phyloP scores from a whole-genome alignment of 805 yeast genomes.

The Candida anglica region DNA sequence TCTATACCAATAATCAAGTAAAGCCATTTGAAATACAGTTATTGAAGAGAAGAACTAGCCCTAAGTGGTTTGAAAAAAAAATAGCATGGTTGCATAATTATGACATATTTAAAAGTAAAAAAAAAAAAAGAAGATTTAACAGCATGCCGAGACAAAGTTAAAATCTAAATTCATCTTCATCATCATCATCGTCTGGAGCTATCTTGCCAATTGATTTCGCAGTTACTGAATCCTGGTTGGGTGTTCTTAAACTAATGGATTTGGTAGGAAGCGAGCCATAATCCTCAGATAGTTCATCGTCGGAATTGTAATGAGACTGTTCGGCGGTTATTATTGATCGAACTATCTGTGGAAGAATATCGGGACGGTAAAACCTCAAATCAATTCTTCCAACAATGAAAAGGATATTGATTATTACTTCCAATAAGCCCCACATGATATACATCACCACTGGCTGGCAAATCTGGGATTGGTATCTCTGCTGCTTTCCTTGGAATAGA shows the following conservation, averaged over 20 bases:
- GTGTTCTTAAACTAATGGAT: slow-evolving; percentile 3
- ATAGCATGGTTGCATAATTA: no score
- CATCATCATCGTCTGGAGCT: slow-evolving; percentile 1
- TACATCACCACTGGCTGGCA: slow-evolving; percentile 7
- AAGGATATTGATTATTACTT: slow-evolving; percentile 11
- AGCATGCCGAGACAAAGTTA: no score
- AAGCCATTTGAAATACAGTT: no score
- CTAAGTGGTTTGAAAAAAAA: no score
- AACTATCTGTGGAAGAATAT: slow-evolving; percentile 19
- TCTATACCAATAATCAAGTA: no score
- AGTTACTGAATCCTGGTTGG: slow-evolving; percentile 3
- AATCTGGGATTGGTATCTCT: slow-evolving; percentile 9
- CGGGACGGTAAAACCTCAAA: slow-evolving; percentile 20
- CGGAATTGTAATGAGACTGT: slow-evolving; percentile 25
- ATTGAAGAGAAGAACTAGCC: no score
- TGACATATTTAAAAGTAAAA: no score
- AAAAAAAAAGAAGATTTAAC: no score
- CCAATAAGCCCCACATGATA: slow-evolving; percentile 16
- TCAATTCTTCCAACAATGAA: slow-evolving; percentile 17
- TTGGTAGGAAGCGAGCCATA: no score
- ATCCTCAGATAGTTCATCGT: slow-evolving; percentile 17
- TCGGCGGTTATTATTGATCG: slow-evolving; percentile 31
- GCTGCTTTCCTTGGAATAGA: slow-evolving; percentile 38
- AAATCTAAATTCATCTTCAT: slow-evolving; percentile 3
- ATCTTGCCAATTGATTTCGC: slow-evolving; percentile 5